Conservation (phyloP, 2,329 filamentous ascomycete genomes). For the Alternaria solani region DNA sequence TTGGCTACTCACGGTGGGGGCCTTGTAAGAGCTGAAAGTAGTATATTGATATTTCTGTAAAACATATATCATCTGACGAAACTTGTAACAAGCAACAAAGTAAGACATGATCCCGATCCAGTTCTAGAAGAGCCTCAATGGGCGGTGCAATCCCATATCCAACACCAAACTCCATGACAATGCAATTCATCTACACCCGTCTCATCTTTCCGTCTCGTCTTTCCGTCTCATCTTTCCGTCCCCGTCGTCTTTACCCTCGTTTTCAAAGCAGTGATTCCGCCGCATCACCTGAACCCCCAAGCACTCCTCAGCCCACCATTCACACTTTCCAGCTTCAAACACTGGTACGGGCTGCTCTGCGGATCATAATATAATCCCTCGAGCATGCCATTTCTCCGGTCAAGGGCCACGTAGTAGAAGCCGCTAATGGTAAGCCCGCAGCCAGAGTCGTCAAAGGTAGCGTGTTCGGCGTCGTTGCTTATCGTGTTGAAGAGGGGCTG, state of each 20-base stretch:
- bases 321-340: constrained; percentile 55
- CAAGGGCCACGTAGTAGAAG: constrained; percentile 63
- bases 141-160: constrained; percentile 11
- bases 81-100: background rate
- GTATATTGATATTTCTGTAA: background rate
- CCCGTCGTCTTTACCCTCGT: background rate
- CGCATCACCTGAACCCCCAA: constrained; percentile 48
- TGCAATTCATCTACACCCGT: background rate
- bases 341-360: constrained; percentile 63
- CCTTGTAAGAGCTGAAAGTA: background rate
- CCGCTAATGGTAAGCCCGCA: constrained; percentile 62
- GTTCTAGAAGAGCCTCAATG: constrained; percentile 15
- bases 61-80: background rate
- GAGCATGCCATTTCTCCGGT: constrained; percentile 56
- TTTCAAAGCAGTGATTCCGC: background rate
- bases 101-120: background rate
- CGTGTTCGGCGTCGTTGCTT: constrained; percentile 30
- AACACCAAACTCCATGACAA: background rate
- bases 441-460: constrained; percentile 43
- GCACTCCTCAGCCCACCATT: constrained; percentile 47
- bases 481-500: constrained; percentile 6
- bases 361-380: constrained; percentile 65
- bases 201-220: background rate
- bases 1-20: background rate
- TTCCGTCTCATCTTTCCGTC: background rate